Evolutionary conservation across 1,284 basidiomycete genomes (phyloP), one percentile per base, ranked within the genome.

Genomic region (Melampsora americana): DNA sequence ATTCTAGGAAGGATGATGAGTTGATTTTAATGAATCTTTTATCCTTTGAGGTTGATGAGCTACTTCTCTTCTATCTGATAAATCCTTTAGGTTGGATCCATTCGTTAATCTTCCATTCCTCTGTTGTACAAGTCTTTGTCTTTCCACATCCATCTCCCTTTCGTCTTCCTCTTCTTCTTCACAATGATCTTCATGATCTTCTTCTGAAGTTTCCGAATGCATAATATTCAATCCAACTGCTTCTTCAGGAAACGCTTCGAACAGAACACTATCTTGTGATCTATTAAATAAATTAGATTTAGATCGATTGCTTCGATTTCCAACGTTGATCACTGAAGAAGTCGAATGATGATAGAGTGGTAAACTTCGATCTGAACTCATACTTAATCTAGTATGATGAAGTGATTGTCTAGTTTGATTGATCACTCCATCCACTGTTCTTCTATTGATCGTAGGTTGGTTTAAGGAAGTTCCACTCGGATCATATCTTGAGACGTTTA

Each of bases 401-500:
- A 50, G 53, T 39, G 61, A 66, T 32, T 53, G 53, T 28, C 70
- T 42, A 28, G 70, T 60, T 65, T 72, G 44, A 60, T 53, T 66
- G 39, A 72, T 61, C 35, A 60, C 70, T 28, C n/a, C 56, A 26
- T 74, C 71, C 5, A 64, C 5, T 50, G 44, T 50, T 20, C 30
- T n/a, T 23, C 53, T 62, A 39, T 74, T 62, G n/a, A 64, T n/a
- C 5, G 23, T 30, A 26, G 50, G 50, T 48, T 67, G 46, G 42
- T 74, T 78, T 30, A 50, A 46, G 11, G 69, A 44, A 20, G 69
- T 67, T 7, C 62, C 77, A 18, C 60, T 62, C 16, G 77, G 69
- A 48, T 69, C 64, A 23, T 59, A 62, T 14, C 92, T 89, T 5
- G 91, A 93, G 78, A 92, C 84, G 84, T 95, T 94, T 80, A 95